A percentile compares a stretch with the other conserved stretches of the same genome.
phyloP scores from a whole-genome alignment of 768 basidiomycete species.

The Paxillus rubicundulus region DNA sequence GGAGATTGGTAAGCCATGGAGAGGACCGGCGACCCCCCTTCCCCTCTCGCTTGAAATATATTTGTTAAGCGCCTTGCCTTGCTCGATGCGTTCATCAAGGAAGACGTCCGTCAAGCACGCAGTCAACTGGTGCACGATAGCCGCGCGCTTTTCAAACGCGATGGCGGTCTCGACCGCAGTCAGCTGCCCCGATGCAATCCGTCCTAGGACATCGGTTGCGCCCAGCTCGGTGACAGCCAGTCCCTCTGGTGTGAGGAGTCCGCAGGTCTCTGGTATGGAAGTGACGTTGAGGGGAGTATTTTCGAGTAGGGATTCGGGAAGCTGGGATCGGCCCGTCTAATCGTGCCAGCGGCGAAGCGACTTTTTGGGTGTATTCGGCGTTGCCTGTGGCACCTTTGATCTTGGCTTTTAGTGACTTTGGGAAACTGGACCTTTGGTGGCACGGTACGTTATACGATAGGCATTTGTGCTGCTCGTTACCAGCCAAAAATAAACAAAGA shows the following conservation, averaged over 20 bases:
- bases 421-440: neutral
- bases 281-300: slow-evolving; percentile 33
- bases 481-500: neutral
- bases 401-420: slow-evolving; percentile 21
- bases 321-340: slow-evolving; percentile 26
- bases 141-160: slow-evolving; percentile 50
- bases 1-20: slow-evolving; percentile 41
- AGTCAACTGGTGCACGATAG: slow-evolving; percentile 48
- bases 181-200: slow-evolving; percentile 29
- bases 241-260: slow-evolving; percentile 32
- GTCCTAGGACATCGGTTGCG: slow-evolving; percentile 31
- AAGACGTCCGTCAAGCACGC: slow-evolving; percentile 44
- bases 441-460: neutral
- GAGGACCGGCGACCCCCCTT: slow-evolving; percentile 40
- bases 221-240: slow-evolving; percentile 36
- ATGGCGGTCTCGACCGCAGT: slow-evolving; percentile 39
- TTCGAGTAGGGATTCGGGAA: slow-evolving; percentile 16
- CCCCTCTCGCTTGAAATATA: slow-evolving; percentile 37
- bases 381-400: slow-evolving; percentile 24
- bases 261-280: slow-evolving; percentile 30
- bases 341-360: slow-evolving; percentile 17
- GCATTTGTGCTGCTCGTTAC: neutral
- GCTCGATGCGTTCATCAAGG: slow-evolving; percentile 40
- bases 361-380: slow-evolving; percentile 16
- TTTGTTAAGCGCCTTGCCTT: slow-evolving; percentile 42